Conservation (phyloP, 441 rosid genomes). For the Erysimum cheiri region DNA sequence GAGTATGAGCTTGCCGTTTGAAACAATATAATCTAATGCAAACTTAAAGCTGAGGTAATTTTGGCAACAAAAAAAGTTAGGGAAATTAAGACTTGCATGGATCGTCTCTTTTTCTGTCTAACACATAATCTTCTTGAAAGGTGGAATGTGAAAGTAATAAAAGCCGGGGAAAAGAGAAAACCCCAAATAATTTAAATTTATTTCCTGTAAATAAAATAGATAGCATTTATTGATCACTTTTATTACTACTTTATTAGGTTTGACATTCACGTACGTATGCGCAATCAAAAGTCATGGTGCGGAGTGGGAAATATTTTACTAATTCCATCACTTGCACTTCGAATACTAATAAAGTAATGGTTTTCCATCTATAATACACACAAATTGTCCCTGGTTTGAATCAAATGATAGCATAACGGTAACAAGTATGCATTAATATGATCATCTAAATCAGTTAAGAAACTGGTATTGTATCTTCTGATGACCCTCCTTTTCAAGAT, state of each 20-base stretch:
- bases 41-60: not conserved
- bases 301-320: slow-evolving; percentile 26
- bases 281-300: slow-evolving; percentile 32
- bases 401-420: not conserved
- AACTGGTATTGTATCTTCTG: no score
- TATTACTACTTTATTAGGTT: slow-evolving; percentile 42
- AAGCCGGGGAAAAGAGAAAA: no score
- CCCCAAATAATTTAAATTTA: not conserved
- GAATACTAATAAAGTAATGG: not conserved
- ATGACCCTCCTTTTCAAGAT: no score
- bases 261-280: slow-evolving; percentile 36
- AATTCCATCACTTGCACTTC: not conserved
- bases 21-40: not conserved
- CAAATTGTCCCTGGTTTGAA: not conserved
- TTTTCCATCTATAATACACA: not conserved
- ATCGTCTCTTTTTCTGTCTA: not conserved
- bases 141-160: slow-evolving; percentile 12
- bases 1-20: not conserved
- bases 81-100: not conserved
- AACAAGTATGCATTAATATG: not conserved
- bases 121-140: not conserved
- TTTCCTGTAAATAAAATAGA: not conserved
- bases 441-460: no score
- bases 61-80: not conserved
- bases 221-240: slow-evolving; percentile 22